Evolutionary conservation across 2,329 filamentous ascomycete species (phyloP).

Genomic region (Elsinoe batatas): DNA sequence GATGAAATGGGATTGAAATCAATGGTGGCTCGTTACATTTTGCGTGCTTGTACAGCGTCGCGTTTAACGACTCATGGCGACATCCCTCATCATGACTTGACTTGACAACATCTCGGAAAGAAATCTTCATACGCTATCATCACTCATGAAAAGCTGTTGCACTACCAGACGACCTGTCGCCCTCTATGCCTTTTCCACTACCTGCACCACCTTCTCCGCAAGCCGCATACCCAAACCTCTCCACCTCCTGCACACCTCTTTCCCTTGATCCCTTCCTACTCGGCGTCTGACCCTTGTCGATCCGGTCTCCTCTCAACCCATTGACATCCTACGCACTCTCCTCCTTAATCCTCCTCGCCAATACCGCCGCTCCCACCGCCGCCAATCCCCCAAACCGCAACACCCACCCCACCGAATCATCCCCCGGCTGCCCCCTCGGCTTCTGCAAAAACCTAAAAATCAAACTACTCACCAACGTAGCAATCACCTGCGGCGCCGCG

Average conservation of each 20-base stretch:
- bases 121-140: constrained; percentile 1
- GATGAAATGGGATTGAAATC: no score
- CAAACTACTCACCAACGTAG: constrained; percentile 71
- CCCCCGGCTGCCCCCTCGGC: constrained; percentile 70
- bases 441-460: constrained; percentile 85
- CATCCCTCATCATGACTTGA: neutral
- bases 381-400: constrained; percentile 73
- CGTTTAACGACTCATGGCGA: no score
- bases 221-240: neutral
- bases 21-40: no score
- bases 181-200: neutral
- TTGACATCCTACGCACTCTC: constrained; percentile 28
- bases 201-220: neutral
- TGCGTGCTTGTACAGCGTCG: no score
- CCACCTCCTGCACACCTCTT: neutral
- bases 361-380: constrained; percentile 64
- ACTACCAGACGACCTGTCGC: constrained; percentile 1
- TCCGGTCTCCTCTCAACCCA: neutral
- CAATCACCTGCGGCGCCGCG: constrained; percentile 81
- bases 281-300: neutral
- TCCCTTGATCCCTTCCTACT: neutral
- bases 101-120: neutral
- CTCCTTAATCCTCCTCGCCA: constrained; percentile 59
- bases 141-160: neutral
- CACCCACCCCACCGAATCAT: constrained; percentile 79